Evolutionary conservation across 345 rosid genomes (phyloP), one percentile per base, ranked within the genome.

Genomic region (Populus ilicifolia): DNA sequence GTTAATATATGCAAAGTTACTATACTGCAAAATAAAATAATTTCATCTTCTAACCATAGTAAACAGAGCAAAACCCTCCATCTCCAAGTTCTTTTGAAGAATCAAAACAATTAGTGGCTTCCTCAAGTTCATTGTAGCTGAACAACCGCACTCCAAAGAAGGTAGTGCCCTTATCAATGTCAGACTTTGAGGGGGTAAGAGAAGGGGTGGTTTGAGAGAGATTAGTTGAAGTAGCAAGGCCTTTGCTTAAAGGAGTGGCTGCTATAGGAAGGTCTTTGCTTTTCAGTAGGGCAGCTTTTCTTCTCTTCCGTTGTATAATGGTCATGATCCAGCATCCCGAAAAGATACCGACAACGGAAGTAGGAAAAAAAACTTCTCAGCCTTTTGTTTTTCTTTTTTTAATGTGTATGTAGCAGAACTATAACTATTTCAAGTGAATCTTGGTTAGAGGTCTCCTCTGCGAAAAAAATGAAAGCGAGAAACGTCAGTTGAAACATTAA

Each of bases 21-120:
- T 46, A 27, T 4, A 25, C 14, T 5, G 21, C 29, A 18, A 43
- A 9, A 52, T 73, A 27, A 27, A 29, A 79, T 67, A 61, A 67
- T 67, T 7, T 17, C 39, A 33, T 20, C 27, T 67, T 59, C 83
- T 79, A 80, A 94, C 98, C 99, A 25, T 88, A 81, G 69, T 93
- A 95, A 78, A 95, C 99, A 0, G 86, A 83, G 54, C 99, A 97
- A 14, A 89, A 95, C 30, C 99, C 99, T 38, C 99, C 99, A 44
- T 91, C 93, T 9, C 99, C 99, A 7, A 95, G 97, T 70, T 90
- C 90, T 77, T 84, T 90, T 18, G 97, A 89, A 50, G 90, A 68
- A 79, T 87, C 83, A 48, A 95, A 94, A 84, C 85, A 84, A 25
- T 82, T 82, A 0, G 99, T 95, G 33, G 98, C 98, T 85, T 91